Conservation (phyloP, 176 grass and related monocot species). For the Calamus simplicifolius region DNA sequence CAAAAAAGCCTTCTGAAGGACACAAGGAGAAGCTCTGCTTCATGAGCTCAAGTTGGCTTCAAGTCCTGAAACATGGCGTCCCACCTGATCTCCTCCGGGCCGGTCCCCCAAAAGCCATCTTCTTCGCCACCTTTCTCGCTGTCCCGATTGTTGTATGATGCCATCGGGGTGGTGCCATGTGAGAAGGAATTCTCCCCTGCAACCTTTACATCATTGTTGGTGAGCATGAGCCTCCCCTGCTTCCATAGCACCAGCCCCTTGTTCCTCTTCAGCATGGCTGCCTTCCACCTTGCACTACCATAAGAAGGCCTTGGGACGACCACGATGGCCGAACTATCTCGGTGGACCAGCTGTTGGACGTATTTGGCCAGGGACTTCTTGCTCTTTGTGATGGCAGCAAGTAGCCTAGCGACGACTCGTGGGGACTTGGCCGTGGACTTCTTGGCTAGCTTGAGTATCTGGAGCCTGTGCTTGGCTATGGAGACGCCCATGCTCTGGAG, state of each 20-base stretch:
- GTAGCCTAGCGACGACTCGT: constrained; percentile 27
- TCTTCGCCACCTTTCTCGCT: neutral
- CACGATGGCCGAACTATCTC: constrained; percentile 11
- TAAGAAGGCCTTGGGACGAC: too few species aligned
- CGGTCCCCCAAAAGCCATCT: neutral
- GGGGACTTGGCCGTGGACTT: neutral
- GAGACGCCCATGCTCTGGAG: too few species aligned
- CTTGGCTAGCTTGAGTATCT: too few species aligned
- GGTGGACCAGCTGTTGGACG: constrained; percentile 16
- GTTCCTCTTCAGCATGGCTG: constrained; percentile 30
- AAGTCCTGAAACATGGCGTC: constrained; percentile 88
- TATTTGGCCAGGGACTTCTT: constrained; percentile 22
- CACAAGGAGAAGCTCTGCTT: too few species aligned
- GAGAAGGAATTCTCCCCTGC: neutral
- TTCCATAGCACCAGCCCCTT: neutral
- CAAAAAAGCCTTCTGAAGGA: too few species aligned
- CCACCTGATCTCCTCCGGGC: constrained; percentile 50
- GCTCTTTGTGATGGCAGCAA: constrained; percentile 37
- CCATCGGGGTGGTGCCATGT: neutral
- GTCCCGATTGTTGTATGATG: neutral
- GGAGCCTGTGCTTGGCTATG: too few species aligned
- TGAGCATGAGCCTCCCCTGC: too few species aligned
- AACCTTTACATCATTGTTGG: neutral
- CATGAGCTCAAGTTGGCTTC: constrained; percentile 35
- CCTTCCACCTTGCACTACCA: too few species aligned